These are phyloP conservation scores for Lentinula lateritia DNA, from an alignment of 768 basidiomycete species.

Conservation along the genomic window DNA sequence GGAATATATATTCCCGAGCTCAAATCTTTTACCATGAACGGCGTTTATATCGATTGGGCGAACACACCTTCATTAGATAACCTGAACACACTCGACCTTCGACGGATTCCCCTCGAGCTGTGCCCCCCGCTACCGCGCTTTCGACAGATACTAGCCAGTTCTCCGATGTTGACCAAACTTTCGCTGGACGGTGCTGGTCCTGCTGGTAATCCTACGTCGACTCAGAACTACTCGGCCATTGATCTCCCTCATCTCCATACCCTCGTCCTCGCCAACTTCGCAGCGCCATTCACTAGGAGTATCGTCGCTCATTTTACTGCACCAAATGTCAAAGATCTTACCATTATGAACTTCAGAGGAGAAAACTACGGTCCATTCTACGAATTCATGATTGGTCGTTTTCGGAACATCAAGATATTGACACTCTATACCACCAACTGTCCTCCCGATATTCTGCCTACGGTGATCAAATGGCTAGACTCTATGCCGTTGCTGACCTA, in stretches of 20 bases:
- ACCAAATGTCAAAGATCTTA: constrained; percentile 52
- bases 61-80: constrained; percentile 36
- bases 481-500: constrained; percentile 54
- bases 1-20: constrained; percentile 41
- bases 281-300: constrained; percentile 39
- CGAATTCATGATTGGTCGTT: constrained; percentile 37
- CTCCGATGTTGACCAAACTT: constrained; percentile 47
- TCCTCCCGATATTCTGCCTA: constrained; percentile 16
- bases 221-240: constrained; percentile 28
- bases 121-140: constrained; percentile 47
- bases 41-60: constrained; percentile 58
- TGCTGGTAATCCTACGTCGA: constrained; percentile 20
- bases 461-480: constrained; percentile 45
- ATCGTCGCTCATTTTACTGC: constrained; percentile 46
- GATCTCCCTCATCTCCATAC: constrained; percentile 42
- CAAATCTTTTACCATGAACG: constrained; percentile 47
- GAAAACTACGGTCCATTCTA: constrained; percentile 49
- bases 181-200: constrained; percentile 63
- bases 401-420: constrained; percentile 48
- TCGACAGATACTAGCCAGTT: constrained; percentile 43
- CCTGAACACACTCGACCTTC: constrained; percentile 61
- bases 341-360: constrained; percentile 47
- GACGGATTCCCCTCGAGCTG: constrained; percentile 49
- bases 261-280: constrained; percentile 55
- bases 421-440: constrained; percentile 41